These are phyloP conservation scores for Conringia planisiliqua DNA, from an alignment of 345 rosid species.

Conservation along the genomic window DNA sequence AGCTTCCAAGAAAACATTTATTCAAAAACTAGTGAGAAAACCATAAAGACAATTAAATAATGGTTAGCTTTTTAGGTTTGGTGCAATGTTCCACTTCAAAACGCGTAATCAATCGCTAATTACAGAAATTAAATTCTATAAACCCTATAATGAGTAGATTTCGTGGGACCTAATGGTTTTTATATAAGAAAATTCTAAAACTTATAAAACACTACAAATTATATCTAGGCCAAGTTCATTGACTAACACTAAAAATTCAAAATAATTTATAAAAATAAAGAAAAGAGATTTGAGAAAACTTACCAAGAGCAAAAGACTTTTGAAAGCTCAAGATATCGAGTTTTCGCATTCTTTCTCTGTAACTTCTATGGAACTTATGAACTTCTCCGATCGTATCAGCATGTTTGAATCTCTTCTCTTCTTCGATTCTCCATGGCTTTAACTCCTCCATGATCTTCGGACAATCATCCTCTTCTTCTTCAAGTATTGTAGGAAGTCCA, in stretches of 20 bases:
- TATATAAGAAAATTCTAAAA: neutral
- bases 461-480: conserved; percentile 72
- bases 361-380: conserved; percentile 82
- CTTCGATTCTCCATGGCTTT: conserved; percentile 92
- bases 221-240: neutral
- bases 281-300: conserved; percentile 24
- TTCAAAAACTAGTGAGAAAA: neutral
- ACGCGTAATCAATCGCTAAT: conserved; percentile 10
- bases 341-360: conserved; percentile 85
- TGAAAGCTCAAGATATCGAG: conserved; percentile 90
- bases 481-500: conserved; percentile 68
- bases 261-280: neutral
- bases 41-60: conserved; percentile 17
- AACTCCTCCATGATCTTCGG: conserved; percentile 77
- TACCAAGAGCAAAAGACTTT: conserved; percentile 88
- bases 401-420: conserved; percentile 49
- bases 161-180: conserved; percentile 20
- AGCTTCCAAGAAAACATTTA: conserved; percentile 14
- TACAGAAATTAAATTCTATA: neutral
- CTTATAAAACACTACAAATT: conserved; percentile 24
- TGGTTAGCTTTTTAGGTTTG: conserved; percentile 24
- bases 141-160: conserved; percentile 17
- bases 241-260: neutral
- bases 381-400: conserved; percentile 70
- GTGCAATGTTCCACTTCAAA: conserved; percentile 15